Base-by-base conservation (phyloP, 2,329 filamentous ascomycete species). In the Apiospora kogelbergensis region DNA sequence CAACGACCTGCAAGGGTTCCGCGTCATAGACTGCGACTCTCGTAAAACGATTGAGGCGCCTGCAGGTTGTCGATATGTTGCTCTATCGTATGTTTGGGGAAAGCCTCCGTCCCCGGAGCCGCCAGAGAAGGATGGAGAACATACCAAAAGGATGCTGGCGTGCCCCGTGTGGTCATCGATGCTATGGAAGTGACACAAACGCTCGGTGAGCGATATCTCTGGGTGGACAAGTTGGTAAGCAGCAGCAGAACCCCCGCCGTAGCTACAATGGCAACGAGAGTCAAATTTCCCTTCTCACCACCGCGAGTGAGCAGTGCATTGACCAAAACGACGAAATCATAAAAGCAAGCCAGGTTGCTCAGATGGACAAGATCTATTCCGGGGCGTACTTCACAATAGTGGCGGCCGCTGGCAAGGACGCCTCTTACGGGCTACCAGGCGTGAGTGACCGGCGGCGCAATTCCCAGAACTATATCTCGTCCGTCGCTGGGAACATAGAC, bases 141-240 rank as follows among this genome's bases (percentile, higher is more conserved):
- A 11, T 4, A 26, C 5, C 9, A 15, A n/a, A 20, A 4, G 11
- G 37, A 3, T 2, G 13, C 11, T 4, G 7, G 15, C 0, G 2
- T 42, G 2, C 63, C 41, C 9, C 63, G 37, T 9, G 63, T 65
- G 5, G 10, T 65, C 3, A 20, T 20, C 63, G 63, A 65, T 24
- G 37, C 63, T 40, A 65, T 65, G 11, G 24, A 13, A 2, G 37
- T 44, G 11, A 65, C 63, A 1, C 11, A 26, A n/a, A 1, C 40
- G 2, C 63, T 65, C 17, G 63, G 63, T 10, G n/a, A 44, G 63
- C 37, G 40, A 9, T 65, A 65, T 65, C 17, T 65, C 4, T 65
- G 63, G 63, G 63, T 65, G 22, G 63, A 65, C 40, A n/a, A 65
- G 13, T n/a, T 65, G 37, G 63, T 65, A 44, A 65, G 63, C 17